Evolutionary conservation across 192 early-diverging fungal species (phyloP).

Genomic region (Backusella liffmaniae): DNA sequence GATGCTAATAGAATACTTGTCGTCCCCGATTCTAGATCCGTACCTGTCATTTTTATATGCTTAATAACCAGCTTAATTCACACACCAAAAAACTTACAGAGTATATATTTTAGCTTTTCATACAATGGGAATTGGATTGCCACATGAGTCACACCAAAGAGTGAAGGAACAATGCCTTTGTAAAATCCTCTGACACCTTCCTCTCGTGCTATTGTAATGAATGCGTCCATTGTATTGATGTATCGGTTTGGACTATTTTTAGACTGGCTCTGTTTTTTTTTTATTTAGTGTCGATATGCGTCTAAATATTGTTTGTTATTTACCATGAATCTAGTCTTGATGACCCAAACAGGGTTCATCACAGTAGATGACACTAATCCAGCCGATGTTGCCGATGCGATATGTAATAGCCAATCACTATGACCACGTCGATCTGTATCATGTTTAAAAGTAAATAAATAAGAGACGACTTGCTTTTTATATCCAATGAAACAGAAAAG

Average conservation of each 20-base stretch:
- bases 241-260: constrained; percentile 76
- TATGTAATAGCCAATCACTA: constrained; percentile 61
- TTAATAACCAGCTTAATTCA: not conserved
- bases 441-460: not conserved
- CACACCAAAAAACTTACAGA: constrained; percentile 39
- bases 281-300: not conserved
- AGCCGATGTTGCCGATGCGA: constrained; percentile 85
- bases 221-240: constrained; percentile 77
- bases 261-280: constrained; percentile 63
- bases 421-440: constrained; percentile 15
- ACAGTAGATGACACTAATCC: constrained; percentile 72
- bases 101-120: constrained; percentile 77
- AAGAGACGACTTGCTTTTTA: no score
- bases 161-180: constrained; percentile 87
- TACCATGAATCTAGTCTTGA: constrained; percentile 89
- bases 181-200: constrained; percentile 89
- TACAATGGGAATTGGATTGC: constrained; percentile 96
- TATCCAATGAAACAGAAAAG: no score
- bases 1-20: constrained; percentile 75
- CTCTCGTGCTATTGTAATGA: constrained; percentile 65
- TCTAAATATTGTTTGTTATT: not conserved
- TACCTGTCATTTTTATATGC: constrained; percentile 2
- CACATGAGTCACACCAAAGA: constrained; percentile 91
- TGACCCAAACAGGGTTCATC: constrained; percentile 92
- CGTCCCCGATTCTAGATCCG: constrained; percentile 13